These are phyloP conservation scores for Bacidia rubella DNA, from an alignment of 495 filamentous ascomycete species.

Conservation along the genomic window DNA sequence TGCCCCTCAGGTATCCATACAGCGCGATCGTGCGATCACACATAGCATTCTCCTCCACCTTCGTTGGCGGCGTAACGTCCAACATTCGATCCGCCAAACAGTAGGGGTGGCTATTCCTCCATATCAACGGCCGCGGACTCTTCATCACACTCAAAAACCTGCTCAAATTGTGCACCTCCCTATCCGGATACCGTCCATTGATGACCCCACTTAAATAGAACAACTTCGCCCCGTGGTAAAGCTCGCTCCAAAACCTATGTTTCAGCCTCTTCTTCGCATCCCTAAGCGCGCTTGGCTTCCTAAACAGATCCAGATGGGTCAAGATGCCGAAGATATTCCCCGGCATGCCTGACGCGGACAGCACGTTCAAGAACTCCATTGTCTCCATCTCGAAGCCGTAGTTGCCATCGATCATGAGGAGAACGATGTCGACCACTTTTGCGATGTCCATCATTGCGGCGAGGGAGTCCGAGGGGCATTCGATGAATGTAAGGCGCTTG, in stretches of 20 bases:
- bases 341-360: constrained; percentile 85
- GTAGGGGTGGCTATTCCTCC: constrained; percentile 93
- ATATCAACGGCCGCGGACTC: constrained; percentile 88
- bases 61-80: constrained; percentile 83
- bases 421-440: constrained; percentile 91
- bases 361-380: constrained; percentile 93
- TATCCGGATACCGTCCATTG: constrained; percentile 91
- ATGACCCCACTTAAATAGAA: constrained; percentile 94
- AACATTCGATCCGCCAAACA: constrained; percentile 84
- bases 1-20: constrained; percentile 90
- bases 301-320: constrained; percentile 90
- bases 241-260: constrained; percentile 87
- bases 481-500: constrained; percentile 83
- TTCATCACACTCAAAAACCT: constrained; percentile 97
- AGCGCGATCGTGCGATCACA: constrained; percentile 82
- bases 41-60: constrained; percentile 73
- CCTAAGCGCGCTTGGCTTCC: constrained; percentile 75
- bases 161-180: constrained; percentile 89
- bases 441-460: constrained; percentile 90
- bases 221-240: constrained; percentile 91
- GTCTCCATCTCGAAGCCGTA: constrained; percentile 99
- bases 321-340: constrained; percentile 96
- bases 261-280: constrained; percentile 92
- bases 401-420: constrained; percentile 96
- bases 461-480: constrained; percentile 86